Evolutionary conservation across 1,284 basidiomycete species (phyloP).

Genomic region (Volvariella surrecta): DNA sequence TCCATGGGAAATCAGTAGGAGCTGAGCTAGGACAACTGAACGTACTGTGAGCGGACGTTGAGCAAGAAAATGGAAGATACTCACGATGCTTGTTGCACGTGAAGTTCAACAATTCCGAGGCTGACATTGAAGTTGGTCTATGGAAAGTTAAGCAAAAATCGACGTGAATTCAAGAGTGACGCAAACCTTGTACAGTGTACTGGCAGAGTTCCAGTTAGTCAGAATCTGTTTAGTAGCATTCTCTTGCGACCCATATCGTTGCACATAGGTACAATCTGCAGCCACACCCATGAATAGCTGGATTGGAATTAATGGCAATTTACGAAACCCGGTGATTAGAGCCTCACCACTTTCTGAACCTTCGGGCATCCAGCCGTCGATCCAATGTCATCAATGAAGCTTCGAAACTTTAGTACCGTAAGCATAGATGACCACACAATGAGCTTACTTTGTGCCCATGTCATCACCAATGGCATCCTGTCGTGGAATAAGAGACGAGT

Average conservation of each 20-base stretch:
- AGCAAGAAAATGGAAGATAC: slow-evolving; percentile 10
- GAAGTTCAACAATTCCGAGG: slow-evolving; percentile 75
- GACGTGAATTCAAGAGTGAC: slow-evolving; percentile 1
- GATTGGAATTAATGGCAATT: slow-evolving; percentile 1
- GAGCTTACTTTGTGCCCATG: slow-evolving; percentile 44
- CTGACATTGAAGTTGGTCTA: slow-evolving; percentile 76
- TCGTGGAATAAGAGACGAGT: slow-evolving; percentile 29
- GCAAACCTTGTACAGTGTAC: slow-evolving; percentile 65
- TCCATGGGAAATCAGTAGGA: slow-evolving; percentile 45
- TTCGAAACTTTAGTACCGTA: slow-evolving; percentile 19
- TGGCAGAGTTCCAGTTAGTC: slow-evolving; percentile 73
- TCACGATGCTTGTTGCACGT: slow-evolving; percentile 51
- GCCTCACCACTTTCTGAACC: slow-evolving; percentile 63
- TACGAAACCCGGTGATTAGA: slow-evolving; percentile 2
- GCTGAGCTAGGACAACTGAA: slow-evolving; percentile 44
- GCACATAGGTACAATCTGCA: slow-evolving; percentile 78
- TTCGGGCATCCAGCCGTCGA: slow-evolving; percentile 67
- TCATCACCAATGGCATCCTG: slow-evolving; percentile 49
- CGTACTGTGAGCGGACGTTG: slow-evolving; percentile 3
- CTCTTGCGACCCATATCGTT: slow-evolving; percentile 48
- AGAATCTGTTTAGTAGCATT: slow-evolving; percentile 72
- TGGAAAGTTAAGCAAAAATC: slow-evolving; percentile 6
- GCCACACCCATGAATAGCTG: slow-evolving; percentile 72
- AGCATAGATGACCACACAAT: slow-evolving; percentile 6
- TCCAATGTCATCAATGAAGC: slow-evolving; percentile 64